Evolutionary conservation across 2,329 filamentous ascomycete genomes (phyloP).

Genomic region (Exophiala viscosa): DNA sequence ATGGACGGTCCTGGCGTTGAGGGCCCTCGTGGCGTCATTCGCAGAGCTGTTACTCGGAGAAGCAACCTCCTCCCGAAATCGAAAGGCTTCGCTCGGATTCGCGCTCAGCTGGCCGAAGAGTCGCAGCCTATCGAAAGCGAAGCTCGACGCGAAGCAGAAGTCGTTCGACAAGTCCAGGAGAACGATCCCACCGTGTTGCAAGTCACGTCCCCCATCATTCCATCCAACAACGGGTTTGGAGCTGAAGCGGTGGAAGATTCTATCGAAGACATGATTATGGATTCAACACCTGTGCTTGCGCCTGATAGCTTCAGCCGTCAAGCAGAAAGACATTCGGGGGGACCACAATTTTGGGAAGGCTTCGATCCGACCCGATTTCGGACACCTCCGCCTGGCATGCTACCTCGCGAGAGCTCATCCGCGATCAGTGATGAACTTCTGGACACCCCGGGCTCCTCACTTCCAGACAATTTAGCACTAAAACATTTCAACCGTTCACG

Average conservation of each 20-base stretch:
- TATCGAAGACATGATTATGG: constrained; percentile 47
- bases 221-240: constrained; percentile 51
- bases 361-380: constrained; percentile 58
- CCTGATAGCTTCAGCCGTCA: constrained; percentile 73
- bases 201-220: constrained; percentile 26
- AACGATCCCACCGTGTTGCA: constrained; percentile 59
- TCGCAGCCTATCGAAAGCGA: constrained; percentile 82
- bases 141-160: constrained; percentile 85
- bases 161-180: constrained; percentile 90
- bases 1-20: constrained; percentile 28
- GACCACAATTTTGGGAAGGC: constrained; percentile 72
- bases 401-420: constrained; percentile 54
- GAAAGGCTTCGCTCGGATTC: constrained; percentile 89
- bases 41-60: constrained; percentile 76
- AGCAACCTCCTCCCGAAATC: constrained; percentile 94
- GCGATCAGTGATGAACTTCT: constrained; percentile 36
- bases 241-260: constrained; percentile 64
- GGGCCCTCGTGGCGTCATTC: constrained; percentile 68
- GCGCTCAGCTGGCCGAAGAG: constrained; percentile 85
- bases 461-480: constrained; percentile 27
- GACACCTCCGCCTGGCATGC: constrained; percentile 62
- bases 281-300: constrained; percentile 35
- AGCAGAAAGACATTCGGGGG: constrained; percentile 66
- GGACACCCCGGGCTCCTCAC: constrained; percentile 38
- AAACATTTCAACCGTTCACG: constrained; percentile 30